These are phyloP conservation scores for Coemansia sp. DNA, from an alignment of 192 early-diverging fungal genomes.

Conservation along the genomic window DNA sequence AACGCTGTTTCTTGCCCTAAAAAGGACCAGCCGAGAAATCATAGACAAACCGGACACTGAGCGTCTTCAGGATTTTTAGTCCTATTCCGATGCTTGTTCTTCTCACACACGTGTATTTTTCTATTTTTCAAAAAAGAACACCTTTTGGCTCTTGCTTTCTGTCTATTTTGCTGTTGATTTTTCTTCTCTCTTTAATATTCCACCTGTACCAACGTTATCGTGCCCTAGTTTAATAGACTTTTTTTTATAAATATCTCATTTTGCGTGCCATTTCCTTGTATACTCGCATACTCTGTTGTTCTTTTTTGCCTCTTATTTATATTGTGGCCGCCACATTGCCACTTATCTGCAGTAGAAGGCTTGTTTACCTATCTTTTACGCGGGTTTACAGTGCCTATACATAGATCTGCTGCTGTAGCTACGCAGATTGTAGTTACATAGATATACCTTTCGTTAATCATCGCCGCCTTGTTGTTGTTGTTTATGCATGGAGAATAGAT, in stretches of 20 bases:
- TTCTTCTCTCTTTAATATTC: not conserved
- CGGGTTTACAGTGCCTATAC: not conserved
- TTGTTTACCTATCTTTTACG: not conserved
- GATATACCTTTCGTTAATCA: not conserved
- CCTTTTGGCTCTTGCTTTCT: not conserved
- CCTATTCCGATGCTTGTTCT: not conserved
- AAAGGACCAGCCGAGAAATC: not conserved
- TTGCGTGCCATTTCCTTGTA: not conserved
- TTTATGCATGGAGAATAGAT: constrained; percentile 39
- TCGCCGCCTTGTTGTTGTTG: constrained; percentile 1
- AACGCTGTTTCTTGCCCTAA: not conserved
- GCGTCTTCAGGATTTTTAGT: not conserved
- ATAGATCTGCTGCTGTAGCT: not conserved
- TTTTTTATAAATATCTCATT: not conserved
- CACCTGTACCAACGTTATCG: not conserved
- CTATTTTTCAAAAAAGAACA: too few relatives aligned
- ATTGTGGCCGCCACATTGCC: not conserved
- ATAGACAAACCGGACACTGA: not conserved
- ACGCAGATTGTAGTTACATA: not conserved
- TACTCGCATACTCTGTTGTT: not conserved
- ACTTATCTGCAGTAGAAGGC: not conserved
- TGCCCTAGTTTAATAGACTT: too few relatives aligned
- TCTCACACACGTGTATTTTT: too few relatives aligned
- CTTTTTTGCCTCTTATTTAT: not conserved
- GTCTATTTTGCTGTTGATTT: not conserved